Conservation (phyloP, 768 basidiomycete genomes). For the Kwoniella bestiolae region DNA sequence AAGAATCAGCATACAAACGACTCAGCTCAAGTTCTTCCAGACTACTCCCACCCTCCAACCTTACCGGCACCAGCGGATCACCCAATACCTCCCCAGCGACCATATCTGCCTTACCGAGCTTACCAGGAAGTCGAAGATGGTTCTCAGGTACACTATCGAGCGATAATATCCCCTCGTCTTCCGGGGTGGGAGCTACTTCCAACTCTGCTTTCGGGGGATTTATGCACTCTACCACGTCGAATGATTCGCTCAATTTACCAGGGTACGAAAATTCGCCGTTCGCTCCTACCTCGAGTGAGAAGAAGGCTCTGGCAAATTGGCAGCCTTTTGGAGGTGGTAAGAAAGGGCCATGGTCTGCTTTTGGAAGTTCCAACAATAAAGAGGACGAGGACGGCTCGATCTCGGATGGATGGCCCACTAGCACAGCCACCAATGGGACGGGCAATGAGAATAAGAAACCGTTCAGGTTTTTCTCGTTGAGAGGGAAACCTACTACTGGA, state of each 20-base stretch:
- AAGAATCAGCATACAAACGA: slow-evolving; percentile 13
- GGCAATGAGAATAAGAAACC: slow-evolving; percentile 17
- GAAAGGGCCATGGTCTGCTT: background rate
- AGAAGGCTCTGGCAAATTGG: slow-evolving; percentile 55
- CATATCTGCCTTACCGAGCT: slow-evolving; percentile 32
- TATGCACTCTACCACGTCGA: slow-evolving; percentile 41
- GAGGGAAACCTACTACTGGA: slow-evolving; percentile 15
- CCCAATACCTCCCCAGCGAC: slow-evolving; percentile 16
- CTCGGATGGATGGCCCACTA: slow-evolving; percentile 2
- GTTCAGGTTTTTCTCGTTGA: slow-evolving; percentile 31
- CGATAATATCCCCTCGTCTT: slow-evolving; percentile 39
- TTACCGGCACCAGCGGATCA: background rate
- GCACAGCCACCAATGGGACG: background rate
- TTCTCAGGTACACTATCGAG: slow-evolving; percentile 41
- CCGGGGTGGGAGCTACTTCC: too few species aligned
- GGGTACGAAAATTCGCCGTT: slow-evolving; percentile 45
- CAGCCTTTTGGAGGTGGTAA: slow-evolving; percentile 24
- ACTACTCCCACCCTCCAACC: slow-evolving; percentile 10
- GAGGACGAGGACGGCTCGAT: background rate
- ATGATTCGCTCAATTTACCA: slow-evolving; percentile 45
- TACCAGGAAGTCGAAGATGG: slow-evolving; percentile 49
- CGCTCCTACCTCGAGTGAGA: slow-evolving; percentile 53
- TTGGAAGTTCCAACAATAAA: background rate
- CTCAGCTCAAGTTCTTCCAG: slow-evolving; percentile 9
- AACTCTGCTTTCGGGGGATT: slow-evolving; percentile 22